Percentiles rank a stretch among this genome's conserved stretches.
These are phyloP conservation scores for Cladosporium sp. DNA, from an alignment of 2,329 filamentous ascomycete species.

Conservation along the genomic window DNA sequence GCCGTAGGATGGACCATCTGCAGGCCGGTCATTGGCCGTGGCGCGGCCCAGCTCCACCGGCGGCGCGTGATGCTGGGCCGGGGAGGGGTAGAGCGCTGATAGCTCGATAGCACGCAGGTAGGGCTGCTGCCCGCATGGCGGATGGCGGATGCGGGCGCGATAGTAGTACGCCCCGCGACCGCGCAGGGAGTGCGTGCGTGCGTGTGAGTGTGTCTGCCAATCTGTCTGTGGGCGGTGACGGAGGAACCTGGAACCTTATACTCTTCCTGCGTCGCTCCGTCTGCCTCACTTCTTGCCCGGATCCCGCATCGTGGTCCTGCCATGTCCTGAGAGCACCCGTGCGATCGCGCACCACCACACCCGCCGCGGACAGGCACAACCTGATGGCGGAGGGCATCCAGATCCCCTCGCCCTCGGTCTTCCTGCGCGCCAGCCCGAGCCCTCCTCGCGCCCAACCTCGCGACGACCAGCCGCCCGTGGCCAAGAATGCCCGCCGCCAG, in stretches of 20 bases:
- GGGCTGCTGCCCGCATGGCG: no score
- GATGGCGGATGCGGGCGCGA: neutral
- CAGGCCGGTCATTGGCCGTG: constrained; percentile 9
- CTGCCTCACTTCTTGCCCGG: constrained; percentile 10
- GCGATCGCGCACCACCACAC: constrained; percentile 9
- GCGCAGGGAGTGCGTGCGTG: neutral
- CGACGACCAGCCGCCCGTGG: constrained; percentile 23
- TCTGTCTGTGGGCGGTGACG: constrained; percentile 2
- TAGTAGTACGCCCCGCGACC: neutral
- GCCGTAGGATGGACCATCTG: neutral
- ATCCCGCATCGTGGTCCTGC: constrained; percentile 13
- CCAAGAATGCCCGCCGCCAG: constrained; percentile 24
- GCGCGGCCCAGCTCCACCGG: constrained; percentile 2
- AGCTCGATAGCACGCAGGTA: neutral
- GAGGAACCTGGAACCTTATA: neutral
- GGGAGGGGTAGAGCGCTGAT: constrained; percentile 7
- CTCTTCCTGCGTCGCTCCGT: neutral
- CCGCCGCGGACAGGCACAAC: constrained; percentile 3
- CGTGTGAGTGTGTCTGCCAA: neutral
- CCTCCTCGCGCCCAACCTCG: constrained; percentile 19
- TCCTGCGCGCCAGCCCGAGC: constrained; percentile 35
- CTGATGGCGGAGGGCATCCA: constrained; percentile 49
- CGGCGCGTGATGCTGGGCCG: constrained; percentile 7
- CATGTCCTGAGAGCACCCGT: constrained; percentile 6
- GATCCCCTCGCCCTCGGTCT: constrained; percentile 55